Conservation (phyloP, 441 rosid species). For the Jatropha multifida region DNA sequence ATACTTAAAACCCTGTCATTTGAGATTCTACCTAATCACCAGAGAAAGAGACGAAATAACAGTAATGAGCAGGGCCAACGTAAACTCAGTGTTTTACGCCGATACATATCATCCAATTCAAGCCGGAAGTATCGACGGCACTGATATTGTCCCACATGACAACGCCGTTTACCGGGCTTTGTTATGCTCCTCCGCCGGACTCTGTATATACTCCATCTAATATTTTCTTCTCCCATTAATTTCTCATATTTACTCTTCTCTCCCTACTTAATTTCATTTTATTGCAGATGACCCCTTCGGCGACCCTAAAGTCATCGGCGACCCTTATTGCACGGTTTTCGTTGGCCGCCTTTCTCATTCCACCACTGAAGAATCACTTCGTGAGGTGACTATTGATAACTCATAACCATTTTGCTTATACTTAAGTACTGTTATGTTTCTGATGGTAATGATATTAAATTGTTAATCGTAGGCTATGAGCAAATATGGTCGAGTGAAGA, state of each 20-base stretch:
- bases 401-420: neutral
- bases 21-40: neutral
- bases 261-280: neutral
- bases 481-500: constrained; percentile 80
- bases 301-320: constrained; percentile 75
- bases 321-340: constrained; percentile 76
- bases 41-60: neutral
- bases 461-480: constrained; percentile 58
- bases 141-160: constrained; percentile 79
- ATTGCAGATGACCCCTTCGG: constrained; percentile 79
- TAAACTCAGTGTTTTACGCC: constrained; percentile 80
- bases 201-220: constrained; percentile 43
- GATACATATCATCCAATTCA: constrained; percentile 83
- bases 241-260: neutral
- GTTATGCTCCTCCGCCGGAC: constrained; percentile 79
- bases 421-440: too few relatives aligned
- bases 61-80: constrained; percentile 34
- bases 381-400: constrained; percentile 37
- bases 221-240: neutral
- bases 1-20: too few relatives aligned
- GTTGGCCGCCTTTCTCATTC: constrained; percentile 77
- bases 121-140: constrained; percentile 93
- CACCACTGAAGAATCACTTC: constrained; percentile 66
- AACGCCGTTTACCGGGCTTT: constrained; percentile 75
- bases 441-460: neutral